Evolutionary conservation across 2,329 filamentous ascomycete genomes (phyloP), one percentile per base, ranked within the genome.

Genomic region (Penicillium psychrosexuale): DNA sequence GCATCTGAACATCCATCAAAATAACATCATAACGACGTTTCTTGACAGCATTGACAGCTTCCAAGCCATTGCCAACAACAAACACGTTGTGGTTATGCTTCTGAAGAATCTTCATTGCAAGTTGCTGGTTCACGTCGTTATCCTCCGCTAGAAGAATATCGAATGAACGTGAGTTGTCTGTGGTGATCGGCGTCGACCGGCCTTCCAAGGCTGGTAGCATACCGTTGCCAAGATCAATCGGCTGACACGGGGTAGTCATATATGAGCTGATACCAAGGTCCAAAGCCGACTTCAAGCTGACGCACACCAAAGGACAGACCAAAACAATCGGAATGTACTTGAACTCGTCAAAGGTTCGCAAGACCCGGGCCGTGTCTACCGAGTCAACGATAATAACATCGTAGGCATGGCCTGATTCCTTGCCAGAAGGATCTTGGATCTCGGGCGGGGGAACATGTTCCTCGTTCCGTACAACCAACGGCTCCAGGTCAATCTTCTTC

Each of bases 1-100:
- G 94, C 94, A 99, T 99, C 72, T 97, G 94, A 17, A 99, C 94
- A 70, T 99, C 94, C 94, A 99, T 99, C 46, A 99, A 82, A 61
- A 99, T 94, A 58, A 96, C 90, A 72, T 99, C 94, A 72, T 95
- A 99, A 70, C 90, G 88, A 77, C 89, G 93, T 71, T 87, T 85
- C 80, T 95, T 92, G 65, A 97, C 86, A n/a, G 89, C 87, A 69
- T 97, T 89, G 13, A 97, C 86, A 1, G 94, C 94, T 69, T 97
- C 93, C 61, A 92, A 83, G 58, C 94, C 94, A 70, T 99, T 99
- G 66, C 92, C 91, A 40, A 96, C 94, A 24, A 99, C 94, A 1
- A 75, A 77, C 9, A 77, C 75, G n/a, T 75, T 74, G 58, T 77
- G 75, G 69, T 97, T 92, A 73, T 97, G 96, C 75, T 97, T 97